Conservation (phyloP, 345 rosid species). For the Syzygium aromaticum region DNA sequence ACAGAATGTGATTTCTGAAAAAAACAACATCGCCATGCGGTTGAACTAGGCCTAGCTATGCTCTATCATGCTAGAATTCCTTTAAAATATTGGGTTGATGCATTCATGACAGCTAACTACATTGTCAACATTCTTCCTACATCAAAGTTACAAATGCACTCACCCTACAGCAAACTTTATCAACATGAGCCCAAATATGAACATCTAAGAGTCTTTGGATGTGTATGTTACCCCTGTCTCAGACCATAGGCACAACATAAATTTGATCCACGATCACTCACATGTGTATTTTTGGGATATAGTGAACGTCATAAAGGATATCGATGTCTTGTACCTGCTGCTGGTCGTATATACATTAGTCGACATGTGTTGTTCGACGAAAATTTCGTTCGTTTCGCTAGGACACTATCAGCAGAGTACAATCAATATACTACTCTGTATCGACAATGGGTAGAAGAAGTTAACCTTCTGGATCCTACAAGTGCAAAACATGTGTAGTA, state of each 20-base stretch:
- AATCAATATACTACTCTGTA: accelerated
- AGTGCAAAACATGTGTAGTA: no score
- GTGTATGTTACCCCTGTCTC: background rate
- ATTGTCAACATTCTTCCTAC: background rate
- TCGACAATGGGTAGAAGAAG: background rate
- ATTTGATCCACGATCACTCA: background rate
- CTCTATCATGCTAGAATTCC: background rate
- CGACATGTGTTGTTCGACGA: background rate
- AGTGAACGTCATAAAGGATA: background rate
- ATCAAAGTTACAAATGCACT: background rate
- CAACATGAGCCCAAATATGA: accelerated
- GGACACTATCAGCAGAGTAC: no score
- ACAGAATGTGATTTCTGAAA: background rate
- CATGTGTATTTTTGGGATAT: background rate
- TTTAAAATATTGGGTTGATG: background rate
- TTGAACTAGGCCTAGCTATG: background rate
- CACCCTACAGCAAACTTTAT: accelerated
- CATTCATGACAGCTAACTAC: background rate
- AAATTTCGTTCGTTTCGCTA: no score
- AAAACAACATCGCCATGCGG: background rate
- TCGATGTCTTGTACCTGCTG: background rate
- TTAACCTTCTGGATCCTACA: no score
- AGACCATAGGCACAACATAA: accelerated
- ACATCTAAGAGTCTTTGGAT: background rate
- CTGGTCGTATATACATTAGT: background rate